Evolutionary conservation across 2,329 filamentous ascomycete genomes (phyloP).

Genomic region (Colletotrichum eremochloae): DNA sequence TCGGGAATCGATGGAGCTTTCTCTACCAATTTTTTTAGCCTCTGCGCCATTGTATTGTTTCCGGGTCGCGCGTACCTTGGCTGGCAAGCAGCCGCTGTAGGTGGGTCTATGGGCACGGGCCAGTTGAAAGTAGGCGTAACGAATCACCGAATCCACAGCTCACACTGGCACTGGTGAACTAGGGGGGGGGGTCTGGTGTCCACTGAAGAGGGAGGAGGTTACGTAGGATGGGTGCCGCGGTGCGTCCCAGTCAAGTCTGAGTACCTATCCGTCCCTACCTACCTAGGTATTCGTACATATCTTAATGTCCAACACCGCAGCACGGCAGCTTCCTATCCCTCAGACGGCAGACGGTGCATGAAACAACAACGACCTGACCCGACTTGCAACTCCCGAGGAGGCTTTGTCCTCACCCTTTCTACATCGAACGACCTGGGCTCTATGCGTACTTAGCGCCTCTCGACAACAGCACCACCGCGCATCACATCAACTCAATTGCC

Average conservation of each 20-base stretch:
- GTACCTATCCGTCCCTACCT: not conserved
- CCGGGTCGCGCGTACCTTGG: constrained; percentile 38
- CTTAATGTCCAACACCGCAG: constrained; percentile 25
- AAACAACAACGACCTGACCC: constrained; percentile 31
- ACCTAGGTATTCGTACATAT: not conserved
- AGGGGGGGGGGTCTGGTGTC: not conserved
- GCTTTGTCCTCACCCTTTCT: constrained; percentile 11
- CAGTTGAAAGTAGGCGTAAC: constrained; percentile 15
- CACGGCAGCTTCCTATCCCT: constrained; percentile 36
- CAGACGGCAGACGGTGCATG: constrained; percentile 24
- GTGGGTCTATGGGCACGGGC: constrained; percentile 37
- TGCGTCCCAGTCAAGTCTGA: not conserved
- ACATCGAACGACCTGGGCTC: not conserved
- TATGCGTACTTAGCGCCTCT: not conserved
- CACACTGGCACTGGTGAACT: not conserved
- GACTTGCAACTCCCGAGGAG: constrained; percentile 21
- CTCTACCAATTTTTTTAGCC: constrained; percentile 44
- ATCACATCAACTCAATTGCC: constrained; percentile 9
- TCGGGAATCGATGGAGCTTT: constrained; percentile 41
- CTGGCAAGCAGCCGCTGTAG: constrained; percentile 24
- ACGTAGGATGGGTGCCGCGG: constrained; percentile 32
- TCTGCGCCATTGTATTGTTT: constrained; percentile 38
- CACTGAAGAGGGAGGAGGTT: constrained; percentile 16
- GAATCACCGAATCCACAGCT: constrained; percentile 26
- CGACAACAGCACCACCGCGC: not conserved